phyloP scores from a whole-genome alignment of 305 asterid species.

The Caryopteris hybrid region DNA sequence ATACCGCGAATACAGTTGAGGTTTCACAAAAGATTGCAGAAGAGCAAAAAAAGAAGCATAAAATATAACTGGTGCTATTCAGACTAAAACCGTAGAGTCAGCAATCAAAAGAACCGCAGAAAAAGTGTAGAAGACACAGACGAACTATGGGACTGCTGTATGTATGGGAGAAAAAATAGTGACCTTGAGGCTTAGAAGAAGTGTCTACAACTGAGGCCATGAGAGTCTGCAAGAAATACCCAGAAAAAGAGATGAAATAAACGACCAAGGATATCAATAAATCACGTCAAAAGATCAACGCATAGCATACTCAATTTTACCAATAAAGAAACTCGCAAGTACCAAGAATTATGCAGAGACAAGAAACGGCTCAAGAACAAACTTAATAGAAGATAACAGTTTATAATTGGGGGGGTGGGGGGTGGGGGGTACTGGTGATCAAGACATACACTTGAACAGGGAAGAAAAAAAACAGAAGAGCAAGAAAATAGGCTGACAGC shows the following conservation, averaged over 20 bases:
- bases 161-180: neutral
- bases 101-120: neutral
- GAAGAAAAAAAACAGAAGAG: no score
- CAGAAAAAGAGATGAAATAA: slow-evolving; percentile 4
- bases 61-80: neutral
- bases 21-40: neutral
- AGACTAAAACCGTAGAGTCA: neutral
- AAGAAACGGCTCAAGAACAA: neutral
- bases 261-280: neutral
- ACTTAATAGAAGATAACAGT: neutral
- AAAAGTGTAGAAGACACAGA: neutral
- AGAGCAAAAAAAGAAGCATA: neutral
- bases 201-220: slow-evolving; percentile 51
- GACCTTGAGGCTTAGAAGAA: slow-evolving; percentile 62
- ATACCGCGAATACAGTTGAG: neutral
- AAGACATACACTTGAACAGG: no score
- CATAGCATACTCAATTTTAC: neutral
- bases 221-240: slow-evolving; percentile 26
- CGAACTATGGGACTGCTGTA: neutral
- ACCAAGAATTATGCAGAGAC: neutral
- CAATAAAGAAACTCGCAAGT: neutral
- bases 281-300: neutral
- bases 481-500: neutral
- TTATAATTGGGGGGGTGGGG: no score
- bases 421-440: no score